Percentiles rank a stretch among this genome's conserved stretches.
phyloP scores from a whole-genome alignment of 306 rosid species.

The Phaseolus lunatus region DNA sequence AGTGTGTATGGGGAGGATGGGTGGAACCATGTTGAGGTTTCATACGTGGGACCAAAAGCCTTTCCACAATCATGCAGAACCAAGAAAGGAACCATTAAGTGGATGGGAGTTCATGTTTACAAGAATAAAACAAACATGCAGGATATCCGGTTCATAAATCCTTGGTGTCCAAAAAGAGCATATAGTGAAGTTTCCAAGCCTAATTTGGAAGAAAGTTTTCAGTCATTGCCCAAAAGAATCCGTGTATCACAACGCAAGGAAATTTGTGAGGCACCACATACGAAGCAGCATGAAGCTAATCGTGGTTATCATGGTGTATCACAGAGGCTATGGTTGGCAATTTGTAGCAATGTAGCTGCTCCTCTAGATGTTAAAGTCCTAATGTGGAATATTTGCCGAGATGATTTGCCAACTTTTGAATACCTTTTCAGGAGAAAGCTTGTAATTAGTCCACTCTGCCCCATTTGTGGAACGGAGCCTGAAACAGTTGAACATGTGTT shows the following conservation, averaged over 20 bases:
- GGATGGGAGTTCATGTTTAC: conserved; percentile 32
- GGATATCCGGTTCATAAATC: conserved; percentile 32
- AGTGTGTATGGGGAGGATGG: conserved; percentile 1
- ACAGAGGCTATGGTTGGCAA: conserved; percentile 6
- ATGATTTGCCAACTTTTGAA: conserved; percentile 32
- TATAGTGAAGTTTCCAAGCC: not conserved
- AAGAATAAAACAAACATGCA: conserved; percentile 19
- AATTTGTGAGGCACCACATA: conserved; percentile 20
- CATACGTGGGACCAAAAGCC: not conserved
- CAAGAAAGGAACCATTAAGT: conserved; percentile 23
- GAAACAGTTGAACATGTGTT: conserved; percentile 31
- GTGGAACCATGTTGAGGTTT: conserved; percentile 41
- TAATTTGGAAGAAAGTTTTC: not conserved
- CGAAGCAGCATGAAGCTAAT: not conserved
- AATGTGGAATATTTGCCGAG: conserved; percentile 11
- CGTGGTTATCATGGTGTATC: not conserved
- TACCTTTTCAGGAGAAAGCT: conserved; percentile 40
- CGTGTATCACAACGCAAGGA: conserved; percentile 8
- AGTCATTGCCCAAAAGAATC: not conserved
- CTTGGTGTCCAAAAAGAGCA: not conserved
- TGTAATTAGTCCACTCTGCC: conserved; percentile 30
- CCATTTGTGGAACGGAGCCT: conserved; percentile 31
- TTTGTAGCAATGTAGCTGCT: conserved; percentile 26
- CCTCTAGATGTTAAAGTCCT: not conserved
- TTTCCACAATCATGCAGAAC: not conserved